Percentiles rank a stretch among this genome's conserved stretches.
Evolutionary conservation across 495 filamentous ascomycete genomes (phyloP).

Genomic region (Xylaria telfairii): DNA sequence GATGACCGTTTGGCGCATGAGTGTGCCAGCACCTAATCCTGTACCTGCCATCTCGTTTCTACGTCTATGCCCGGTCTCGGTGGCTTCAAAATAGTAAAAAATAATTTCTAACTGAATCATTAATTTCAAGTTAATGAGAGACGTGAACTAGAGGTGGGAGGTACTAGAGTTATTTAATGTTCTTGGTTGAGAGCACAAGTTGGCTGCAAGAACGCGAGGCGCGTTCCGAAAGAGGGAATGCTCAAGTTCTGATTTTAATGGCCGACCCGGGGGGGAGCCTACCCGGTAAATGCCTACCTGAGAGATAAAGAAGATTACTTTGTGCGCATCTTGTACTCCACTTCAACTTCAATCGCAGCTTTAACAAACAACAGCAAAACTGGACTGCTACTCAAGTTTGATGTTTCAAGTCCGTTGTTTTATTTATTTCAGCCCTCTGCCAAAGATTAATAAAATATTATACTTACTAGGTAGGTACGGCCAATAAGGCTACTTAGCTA

Average conservation of each 20-base stretch:
- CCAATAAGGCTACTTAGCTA: background rate
- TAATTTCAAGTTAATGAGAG: background rate
- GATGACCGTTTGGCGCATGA: background rate
- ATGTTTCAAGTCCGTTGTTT: background rate
- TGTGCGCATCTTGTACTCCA: background rate
- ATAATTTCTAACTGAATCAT: background rate
- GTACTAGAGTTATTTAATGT: background rate
- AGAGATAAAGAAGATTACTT: no score
- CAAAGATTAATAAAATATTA: no score
- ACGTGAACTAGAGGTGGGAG: background rate
- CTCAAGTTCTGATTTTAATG: background rate
- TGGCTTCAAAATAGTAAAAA: background rate
- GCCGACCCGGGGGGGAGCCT: background rate
- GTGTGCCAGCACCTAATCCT: background rate
- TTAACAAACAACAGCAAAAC: no score
- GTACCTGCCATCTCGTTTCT: background rate
- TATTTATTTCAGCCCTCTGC: background rate
- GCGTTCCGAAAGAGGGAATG: conserved; percentile 31
- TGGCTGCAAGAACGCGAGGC: background rate
- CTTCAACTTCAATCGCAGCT: background rate
- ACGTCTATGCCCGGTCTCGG: background rate
- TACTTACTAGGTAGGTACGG: background rate
- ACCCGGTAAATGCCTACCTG: background rate
- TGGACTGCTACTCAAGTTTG: background rate
- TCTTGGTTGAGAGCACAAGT: background rate